Conservation (phyloP, 108 stramenopile genomes). For the Stephanodiscus triporus region DNA sequence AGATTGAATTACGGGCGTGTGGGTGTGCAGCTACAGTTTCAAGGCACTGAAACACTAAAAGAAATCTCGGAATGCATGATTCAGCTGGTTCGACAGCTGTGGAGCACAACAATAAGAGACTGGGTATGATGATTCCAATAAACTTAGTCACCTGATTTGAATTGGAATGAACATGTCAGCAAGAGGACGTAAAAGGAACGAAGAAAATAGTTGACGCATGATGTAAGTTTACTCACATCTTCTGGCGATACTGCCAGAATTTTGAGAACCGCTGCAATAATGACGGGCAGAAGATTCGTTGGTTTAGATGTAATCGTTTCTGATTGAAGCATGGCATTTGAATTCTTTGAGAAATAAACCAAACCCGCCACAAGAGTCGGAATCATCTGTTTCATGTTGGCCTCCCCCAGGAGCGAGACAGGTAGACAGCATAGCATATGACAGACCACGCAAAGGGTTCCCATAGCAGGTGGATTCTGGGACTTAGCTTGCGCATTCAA, state of each 20-base stretch:
- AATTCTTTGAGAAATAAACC: conserved; percentile 47
- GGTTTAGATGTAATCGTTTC: conserved; percentile 15
- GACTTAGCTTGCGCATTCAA: conserved; percentile 45
- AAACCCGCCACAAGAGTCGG: conserved; percentile 45
- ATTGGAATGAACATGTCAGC: conserved; percentile 5
- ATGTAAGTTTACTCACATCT: conserved; percentile 28
- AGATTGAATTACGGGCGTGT: conserved; percentile 23
- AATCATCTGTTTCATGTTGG: conserved; percentile 30
- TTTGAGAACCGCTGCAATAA: conserved; percentile 44
- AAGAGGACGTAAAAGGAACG: neutral
- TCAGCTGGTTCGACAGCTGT: conserved; percentile 4
- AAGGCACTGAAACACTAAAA: conserved; percentile 46
- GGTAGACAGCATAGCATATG: conserved; percentile 40
- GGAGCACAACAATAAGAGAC: conserved; percentile 34
- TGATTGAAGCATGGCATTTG: conserved; percentile 13
- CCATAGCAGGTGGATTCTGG: conserved; percentile 41
- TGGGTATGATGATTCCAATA: conserved; percentile 38
- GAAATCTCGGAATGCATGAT: conserved; percentile 34
- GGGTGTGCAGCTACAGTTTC: conserved; percentile 30
- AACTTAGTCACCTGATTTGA: conserved; percentile 37
- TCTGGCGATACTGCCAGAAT: conserved; percentile 30
- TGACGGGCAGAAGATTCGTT: conserved; percentile 18
- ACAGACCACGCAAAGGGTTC: conserved; percentile 34
- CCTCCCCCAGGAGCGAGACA: conserved; percentile 31
- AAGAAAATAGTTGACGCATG: neutral